Conservation (phyloP, 139 green algal species). For the Haematococcus sp. region DNA sequence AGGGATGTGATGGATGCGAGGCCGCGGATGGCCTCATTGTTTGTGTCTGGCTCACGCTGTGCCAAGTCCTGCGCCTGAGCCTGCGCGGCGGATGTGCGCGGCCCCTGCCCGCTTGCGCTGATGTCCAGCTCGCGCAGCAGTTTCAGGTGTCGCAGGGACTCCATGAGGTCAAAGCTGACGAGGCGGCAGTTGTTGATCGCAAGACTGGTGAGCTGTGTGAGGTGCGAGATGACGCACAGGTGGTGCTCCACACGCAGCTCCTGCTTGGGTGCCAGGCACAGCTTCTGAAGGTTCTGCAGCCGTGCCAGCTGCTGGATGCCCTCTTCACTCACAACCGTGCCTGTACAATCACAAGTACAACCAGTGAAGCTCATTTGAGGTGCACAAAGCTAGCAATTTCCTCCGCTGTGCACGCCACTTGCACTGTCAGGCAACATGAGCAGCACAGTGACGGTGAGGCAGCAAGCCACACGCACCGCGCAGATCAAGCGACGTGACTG, state of each 20-base stretch:
- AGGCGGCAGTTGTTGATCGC: constrained; percentile 27
- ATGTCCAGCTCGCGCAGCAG: constrained; percentile 34
- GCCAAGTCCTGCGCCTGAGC: too few species aligned
- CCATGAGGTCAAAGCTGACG: constrained; percentile 14
- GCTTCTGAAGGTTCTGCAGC: constrained; percentile 32
- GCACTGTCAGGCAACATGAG: too few species aligned
- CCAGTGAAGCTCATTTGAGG: too few species aligned
- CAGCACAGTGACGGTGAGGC: too few species aligned
- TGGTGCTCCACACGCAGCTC: constrained; percentile 1
- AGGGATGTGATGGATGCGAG: constrained; percentile 24
- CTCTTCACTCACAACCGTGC: constrained; percentile 19
- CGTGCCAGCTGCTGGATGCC: constrained; percentile 25
- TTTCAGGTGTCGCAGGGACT: constrained; percentile 8
- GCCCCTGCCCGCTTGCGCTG: constrained; percentile 17
- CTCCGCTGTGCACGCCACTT: too few species aligned
- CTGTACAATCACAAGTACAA: background rate
- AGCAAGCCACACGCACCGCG: constrained; percentile 10
- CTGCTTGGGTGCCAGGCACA: constrained; percentile 28
- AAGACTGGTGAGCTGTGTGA: constrained; percentile 21
- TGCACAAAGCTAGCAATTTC: too few species aligned
- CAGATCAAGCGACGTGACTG: constrained; percentile 30
- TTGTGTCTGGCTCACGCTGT: background rate
- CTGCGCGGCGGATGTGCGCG: too few species aligned
- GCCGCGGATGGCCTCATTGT: constrained; percentile 7
- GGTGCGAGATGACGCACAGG: constrained; percentile 10